phyloP scores from a whole-genome alignment of 768 basidiomycete species.

The Strobilomyces echinocephalus region DNA sequence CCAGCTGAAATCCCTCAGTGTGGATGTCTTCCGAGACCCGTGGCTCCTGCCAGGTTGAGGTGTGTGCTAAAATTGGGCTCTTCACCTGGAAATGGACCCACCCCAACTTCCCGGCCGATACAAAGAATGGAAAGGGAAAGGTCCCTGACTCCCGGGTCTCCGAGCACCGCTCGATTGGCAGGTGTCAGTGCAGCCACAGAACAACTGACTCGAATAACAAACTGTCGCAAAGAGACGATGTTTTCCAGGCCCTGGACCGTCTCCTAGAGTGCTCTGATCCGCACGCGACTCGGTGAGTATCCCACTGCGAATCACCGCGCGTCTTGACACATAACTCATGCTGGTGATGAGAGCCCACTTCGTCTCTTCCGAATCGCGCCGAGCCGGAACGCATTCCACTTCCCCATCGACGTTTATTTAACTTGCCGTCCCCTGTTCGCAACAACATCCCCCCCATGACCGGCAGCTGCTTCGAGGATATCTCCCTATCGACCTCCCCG shows the following conservation, averaged over 20 bases:
- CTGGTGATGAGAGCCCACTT: neutral
- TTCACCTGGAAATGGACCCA: neutral
- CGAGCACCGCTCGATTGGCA: neutral
- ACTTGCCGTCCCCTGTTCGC: neutral
- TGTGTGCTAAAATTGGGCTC: neutral
- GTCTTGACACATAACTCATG: neutral
- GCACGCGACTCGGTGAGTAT: neutral
- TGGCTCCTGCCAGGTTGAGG: too few species aligned
- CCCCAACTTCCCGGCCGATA: too few species aligned
- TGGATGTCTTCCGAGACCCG: too few species aligned
- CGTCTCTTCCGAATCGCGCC: constrained; percentile 17
- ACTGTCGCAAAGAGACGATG: neutral
- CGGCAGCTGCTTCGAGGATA: neutral
- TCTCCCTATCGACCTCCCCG: neutral
- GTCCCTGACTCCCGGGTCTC: neutral
- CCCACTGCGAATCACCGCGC: neutral
- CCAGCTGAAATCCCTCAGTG: too few species aligned
- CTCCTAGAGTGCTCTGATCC: neutral
- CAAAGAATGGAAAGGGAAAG: neutral
- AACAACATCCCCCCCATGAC: constrained; percentile 6
- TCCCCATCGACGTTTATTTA: neutral
- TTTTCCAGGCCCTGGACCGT: neutral
- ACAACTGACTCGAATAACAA: neutral
- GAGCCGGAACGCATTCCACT: neutral
- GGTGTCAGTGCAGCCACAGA: neutral